Evolutionary conservation across 2,329 filamentous ascomycete species (phyloP).

Genomic region (Thielaviopsis populi): DNA sequence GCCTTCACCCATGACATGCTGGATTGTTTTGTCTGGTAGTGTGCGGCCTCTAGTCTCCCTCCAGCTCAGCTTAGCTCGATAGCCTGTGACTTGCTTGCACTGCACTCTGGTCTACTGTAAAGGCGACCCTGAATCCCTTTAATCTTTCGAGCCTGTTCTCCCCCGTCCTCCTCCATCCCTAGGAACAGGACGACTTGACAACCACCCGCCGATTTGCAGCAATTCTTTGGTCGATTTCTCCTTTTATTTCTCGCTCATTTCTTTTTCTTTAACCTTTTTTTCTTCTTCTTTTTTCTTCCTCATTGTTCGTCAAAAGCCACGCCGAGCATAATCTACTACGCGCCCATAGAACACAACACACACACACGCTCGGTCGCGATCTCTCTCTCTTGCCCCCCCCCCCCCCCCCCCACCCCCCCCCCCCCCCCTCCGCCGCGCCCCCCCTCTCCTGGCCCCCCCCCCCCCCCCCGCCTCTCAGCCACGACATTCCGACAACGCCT

Average conservation of each 20-base stretch:
- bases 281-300: neutral
- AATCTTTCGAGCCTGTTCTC: neutral
- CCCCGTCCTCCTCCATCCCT: neutral
- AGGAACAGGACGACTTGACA: neutral
- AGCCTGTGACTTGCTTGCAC: neutral
- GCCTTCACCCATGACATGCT: neutral
- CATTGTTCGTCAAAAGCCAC: neutral
- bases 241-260: neutral
- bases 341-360: too few species aligned
- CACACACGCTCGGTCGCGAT: neutral
- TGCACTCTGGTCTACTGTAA: neutral
- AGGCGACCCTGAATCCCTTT: neutral
- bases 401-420: too few species aligned
- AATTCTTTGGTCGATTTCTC: neutral
- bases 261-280: neutral
- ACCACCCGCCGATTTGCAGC: neutral
- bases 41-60: neutral
- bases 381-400: too few species aligned
- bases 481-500: neutral
- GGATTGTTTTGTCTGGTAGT: neutral
- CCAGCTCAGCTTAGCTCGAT: neutral
- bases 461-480: too few species aligned
- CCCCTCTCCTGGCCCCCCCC: too few species aligned
- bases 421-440: too few species aligned
- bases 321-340: neutral